These are phyloP conservation scores for Brassica hybrid DNA, from an alignment of 441 rosid genomes.

Conservation along the genomic window DNA sequence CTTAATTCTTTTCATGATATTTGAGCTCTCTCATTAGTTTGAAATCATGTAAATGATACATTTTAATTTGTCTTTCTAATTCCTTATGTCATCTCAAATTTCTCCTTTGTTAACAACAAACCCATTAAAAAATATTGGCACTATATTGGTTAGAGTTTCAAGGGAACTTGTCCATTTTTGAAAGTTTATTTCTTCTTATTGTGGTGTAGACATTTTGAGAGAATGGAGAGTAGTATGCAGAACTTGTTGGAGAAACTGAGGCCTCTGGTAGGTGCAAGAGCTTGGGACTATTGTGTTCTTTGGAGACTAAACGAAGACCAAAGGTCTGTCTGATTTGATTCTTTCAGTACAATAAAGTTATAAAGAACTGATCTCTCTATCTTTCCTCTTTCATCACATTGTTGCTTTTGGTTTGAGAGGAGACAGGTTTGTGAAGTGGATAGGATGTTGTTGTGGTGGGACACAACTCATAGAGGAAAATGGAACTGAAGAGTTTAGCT, in stretches of 20 bases:
- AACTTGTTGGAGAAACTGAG: slow-evolving; percentile 70
- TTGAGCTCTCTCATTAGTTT: slow-evolving; percentile 16
- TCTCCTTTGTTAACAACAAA: slow-evolving; percentile 8
- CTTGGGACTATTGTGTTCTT: slow-evolving; percentile 85
- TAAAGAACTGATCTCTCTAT: background rate
- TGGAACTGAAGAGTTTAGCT: slow-evolving; percentile 56
- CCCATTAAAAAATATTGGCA: background rate
- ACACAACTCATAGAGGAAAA: slow-evolving; percentile 45
- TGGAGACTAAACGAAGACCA: slow-evolving; percentile 87
- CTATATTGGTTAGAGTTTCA: slow-evolving; percentile 8
- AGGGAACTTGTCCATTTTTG: background rate
- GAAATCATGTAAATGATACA: slow-evolving; percentile 34
- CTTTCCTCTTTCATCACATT: slow-evolving; percentile 16
- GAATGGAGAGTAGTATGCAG: slow-evolving; percentile 54
- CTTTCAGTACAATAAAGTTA: slow-evolving; percentile 1
- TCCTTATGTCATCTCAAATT: slow-evolving; percentile 3
- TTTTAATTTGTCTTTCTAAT: slow-evolving; percentile 27
- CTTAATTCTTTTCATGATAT: slow-evolving; percentile 31
- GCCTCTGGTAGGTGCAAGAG: slow-evolving; percentile 67
- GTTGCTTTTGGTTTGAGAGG: slow-evolving; percentile 11
- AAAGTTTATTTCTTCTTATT: slow-evolving; percentile 9
- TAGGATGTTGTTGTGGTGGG: slow-evolving; percentile 86
- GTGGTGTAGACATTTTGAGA: slow-evolving; percentile 18
- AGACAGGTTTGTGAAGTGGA: slow-evolving; percentile 75
- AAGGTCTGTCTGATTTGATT: slow-evolving; percentile 73